phyloP scores from a whole-genome alignment of 1,284 basidiomycete species.

The Dichomitus squalens region DNA sequence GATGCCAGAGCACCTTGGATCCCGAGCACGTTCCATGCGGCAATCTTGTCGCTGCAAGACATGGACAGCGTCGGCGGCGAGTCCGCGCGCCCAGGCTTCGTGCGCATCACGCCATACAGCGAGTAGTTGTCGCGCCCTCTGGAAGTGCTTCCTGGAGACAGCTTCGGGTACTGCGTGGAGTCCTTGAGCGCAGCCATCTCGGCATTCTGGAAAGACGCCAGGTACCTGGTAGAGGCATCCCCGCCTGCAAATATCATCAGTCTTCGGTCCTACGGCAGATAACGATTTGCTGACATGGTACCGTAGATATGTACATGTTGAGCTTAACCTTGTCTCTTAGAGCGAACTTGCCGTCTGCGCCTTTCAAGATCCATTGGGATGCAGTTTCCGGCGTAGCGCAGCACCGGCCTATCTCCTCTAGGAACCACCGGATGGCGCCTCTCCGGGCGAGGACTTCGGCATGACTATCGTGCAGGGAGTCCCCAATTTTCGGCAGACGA shows the following conservation, averaged over 20 bases:
- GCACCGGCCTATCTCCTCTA: constrained; percentile 62
- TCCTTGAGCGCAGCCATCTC: constrained; percentile 72
- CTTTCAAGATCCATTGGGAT: constrained; percentile 45
- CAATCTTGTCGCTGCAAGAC: constrained; percentile 93
- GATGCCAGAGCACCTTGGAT: constrained; percentile 82
- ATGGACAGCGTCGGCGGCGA: constrained; percentile 79
- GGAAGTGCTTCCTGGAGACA: constrained; percentile 46
- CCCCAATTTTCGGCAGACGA: constrained; percentile 70
- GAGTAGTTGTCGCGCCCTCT: constrained; percentile 82
- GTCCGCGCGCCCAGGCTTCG: constrained; percentile 89
- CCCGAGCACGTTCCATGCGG: constrained; percentile 78
- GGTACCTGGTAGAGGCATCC: constrained; percentile 83
- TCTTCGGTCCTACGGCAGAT: not conserved
- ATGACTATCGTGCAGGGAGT: constrained; percentile 87
- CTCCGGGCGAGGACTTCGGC: constrained; percentile 89
- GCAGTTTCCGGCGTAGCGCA: constrained; percentile 12
- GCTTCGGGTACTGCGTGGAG: constrained; percentile 38
- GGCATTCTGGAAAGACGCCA: constrained; percentile 72
- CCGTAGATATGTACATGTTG: constrained; percentile 83
- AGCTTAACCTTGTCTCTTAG: constrained; percentile 56
- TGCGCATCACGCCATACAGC: constrained; percentile 75
- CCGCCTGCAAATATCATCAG: constrained; percentile 53
- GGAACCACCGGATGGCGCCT: constrained; percentile 79
- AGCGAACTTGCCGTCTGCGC: constrained; percentile 44
- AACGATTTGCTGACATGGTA: constrained; percentile 72